These are phyloP conservation scores for Scheffersomyces titani DNA, from an alignment of 1,139 yeast genomes.

Conservation along the genomic window DNA sequence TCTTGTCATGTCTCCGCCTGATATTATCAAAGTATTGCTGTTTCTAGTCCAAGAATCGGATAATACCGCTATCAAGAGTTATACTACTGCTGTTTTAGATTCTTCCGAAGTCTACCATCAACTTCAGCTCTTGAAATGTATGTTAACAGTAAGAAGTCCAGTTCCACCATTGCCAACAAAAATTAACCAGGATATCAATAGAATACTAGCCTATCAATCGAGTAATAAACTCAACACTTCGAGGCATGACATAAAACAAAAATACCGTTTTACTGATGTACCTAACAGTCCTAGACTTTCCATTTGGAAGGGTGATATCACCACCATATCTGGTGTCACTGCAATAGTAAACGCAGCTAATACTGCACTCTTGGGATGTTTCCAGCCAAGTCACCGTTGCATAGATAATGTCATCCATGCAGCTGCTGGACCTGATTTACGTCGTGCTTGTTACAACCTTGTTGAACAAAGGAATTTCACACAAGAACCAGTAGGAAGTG, in stretches of 20 bases:
- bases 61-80: neutral
- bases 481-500: slow-evolving; percentile 2
- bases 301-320: slow-evolving; percentile 5
- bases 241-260: neutral
- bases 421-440: slow-evolving; percentile 4
- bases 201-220: neutral
- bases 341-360: slow-evolving; percentile 7
- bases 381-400: slow-evolving; percentile 4
- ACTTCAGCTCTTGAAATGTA: neutral
- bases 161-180: neutral
- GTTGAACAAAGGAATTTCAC: slow-evolving; percentile 1
- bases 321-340: slow-evolving; percentile 2
- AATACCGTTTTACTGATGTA: neutral
- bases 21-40: neutral
- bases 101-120: neutral
- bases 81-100: neutral
- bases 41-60: neutral
- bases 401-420: slow-evolving; percentile 6
- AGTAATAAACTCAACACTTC: neutral
- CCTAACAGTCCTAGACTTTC: neutral
- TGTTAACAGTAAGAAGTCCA: neutral
- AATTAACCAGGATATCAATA: neutral
- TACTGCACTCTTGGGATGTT: slow-evolving; percentile 3
- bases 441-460: slow-evolving; percentile 1
- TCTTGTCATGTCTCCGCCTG: neutral